These are phyloP conservation scores for Penicillium sp. DNA, from an alignment of 2,329 filamentous ascomycete genomes.

Conservation along the genomic window DNA sequence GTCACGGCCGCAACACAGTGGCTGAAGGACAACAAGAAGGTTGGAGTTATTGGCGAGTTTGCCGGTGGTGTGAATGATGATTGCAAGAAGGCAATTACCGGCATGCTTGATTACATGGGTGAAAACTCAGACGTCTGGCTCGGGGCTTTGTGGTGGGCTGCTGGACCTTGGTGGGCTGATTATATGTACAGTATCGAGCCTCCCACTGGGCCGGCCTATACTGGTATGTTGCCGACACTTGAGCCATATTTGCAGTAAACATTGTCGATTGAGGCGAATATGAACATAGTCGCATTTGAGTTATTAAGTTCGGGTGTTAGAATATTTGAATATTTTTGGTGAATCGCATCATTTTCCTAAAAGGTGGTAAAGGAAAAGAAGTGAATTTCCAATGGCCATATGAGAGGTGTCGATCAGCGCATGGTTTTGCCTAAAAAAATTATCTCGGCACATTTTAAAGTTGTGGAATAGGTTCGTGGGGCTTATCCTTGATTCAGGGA, in stretches of 20 bases:
- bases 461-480: neutral
- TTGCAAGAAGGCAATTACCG: constrained; percentile 51
- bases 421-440: neutral
- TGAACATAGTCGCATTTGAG: neutral
- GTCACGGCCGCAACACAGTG: constrained; percentile 52
- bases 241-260: constrained; percentile 21
- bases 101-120: constrained; percentile 50
- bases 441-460: neutral
- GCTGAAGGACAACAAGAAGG: constrained; percentile 54
- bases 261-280: neutral
- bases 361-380: neutral
- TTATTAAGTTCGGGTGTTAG: neutral
- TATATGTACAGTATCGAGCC: constrained; percentile 55
- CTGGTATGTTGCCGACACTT: constrained; percentile 28
- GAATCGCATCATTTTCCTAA: neutral
- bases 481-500: neutral
- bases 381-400: neutral
- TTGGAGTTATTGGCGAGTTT: constrained; percentile 55
- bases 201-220: constrained; percentile 44
- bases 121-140: constrained; percentile 54
- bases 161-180: constrained; percentile 52
- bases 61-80: constrained; percentile 52
- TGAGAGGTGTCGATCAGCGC: neutral
- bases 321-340: neutral
- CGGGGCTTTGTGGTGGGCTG: constrained; percentile 56